Base-by-base conservation (phyloP, 768 basidiomycete genomes). In the Trametes villosa region DNA sequence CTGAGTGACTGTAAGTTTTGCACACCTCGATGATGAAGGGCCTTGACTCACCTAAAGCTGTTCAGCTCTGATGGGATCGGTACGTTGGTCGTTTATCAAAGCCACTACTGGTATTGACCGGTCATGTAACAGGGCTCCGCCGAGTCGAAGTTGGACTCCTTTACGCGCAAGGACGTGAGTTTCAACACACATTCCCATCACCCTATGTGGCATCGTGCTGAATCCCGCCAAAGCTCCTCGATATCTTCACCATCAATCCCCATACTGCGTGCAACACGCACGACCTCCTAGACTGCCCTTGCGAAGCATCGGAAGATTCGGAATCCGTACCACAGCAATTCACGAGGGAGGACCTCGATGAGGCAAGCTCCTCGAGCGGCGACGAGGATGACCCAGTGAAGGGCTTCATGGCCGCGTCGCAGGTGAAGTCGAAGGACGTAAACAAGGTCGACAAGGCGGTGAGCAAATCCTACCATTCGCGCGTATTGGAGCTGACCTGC, bases 201-300 rank as follows among this genome's bases (percentile, higher is more conserved):
- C 42, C 4, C 20, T 9, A 22, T 44, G 1, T 53, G 30, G 50
- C 60, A 55, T 60, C 52, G 20, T 12, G 48, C 40, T 61, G 60
- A 38, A 31, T 26, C 45, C 34, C 56, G 41, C 29, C 44, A 22
- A 70, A 98, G 91, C 84, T 98, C 42, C 88, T 88, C 36, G 94
- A 96, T 72, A 92, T 98, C 64, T 98, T 98, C 75, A 88, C 86
- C n/a, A 79, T 97, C 44, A 86, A 95, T 74, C 77, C 81, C 0
- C 78, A 86, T 55, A 95, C 94, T 0, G 76, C 80, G 9, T 96
- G 93, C 76, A 90, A 96, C 62, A 98, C 96, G 1, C 96, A 98
- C 67, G 96, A 98, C 65, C 81, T 98, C 18, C 79, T 98, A 15
- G 88, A 85, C 60, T 98, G 96, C 69, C 78, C 77, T 12, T 96